Evolutionary conservation across 768 basidiomycete species (phyloP).

Genomic region (Russula emetica): DNA sequence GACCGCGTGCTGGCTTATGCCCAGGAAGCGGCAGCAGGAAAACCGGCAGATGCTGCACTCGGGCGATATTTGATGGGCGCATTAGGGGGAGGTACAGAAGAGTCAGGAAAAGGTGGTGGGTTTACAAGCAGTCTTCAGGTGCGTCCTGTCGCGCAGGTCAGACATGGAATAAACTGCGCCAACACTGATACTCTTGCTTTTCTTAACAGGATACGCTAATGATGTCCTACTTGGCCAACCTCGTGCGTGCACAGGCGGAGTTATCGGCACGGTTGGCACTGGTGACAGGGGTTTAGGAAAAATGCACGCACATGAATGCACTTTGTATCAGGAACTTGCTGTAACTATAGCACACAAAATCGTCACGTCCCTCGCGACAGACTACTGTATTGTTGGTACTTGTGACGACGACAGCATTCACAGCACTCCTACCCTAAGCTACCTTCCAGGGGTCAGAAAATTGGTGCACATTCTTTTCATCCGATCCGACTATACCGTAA

Average conservation of each 20-base stretch:
- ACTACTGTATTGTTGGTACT: neutral
- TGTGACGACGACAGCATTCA: neutral
- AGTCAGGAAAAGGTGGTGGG: constrained; percentile 62
- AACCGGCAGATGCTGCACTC: constrained; percentile 74
- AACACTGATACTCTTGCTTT: neutral
- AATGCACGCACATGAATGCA: constrained; percentile 15
- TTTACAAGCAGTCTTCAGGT: constrained; percentile 80
- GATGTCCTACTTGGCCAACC: constrained; percentile 90
- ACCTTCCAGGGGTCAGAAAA: neutral
- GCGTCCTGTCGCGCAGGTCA: constrained; percentile 19
- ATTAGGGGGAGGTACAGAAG: constrained; percentile 63
- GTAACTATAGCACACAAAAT: constrained; percentile 13
- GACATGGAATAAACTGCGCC: constrained; percentile 25
- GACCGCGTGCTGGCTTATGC: constrained; percentile 86
- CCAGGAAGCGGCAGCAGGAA: constrained; percentile 70
- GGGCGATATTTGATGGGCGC: constrained; percentile 92
- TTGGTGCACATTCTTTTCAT: neutral
- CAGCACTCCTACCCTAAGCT: neutral
- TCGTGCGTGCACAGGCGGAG: constrained; percentile 91
- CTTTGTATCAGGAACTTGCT: constrained; percentile 15
- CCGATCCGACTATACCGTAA: constrained; percentile 36
- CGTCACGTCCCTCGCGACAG: neutral
- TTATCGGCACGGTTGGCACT: constrained; percentile 84
- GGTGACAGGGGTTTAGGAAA: constrained; percentile 45
- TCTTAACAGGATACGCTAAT: constrained; percentile 76